A percentile compares a stretch with the other conserved stretches of the same genome.
Conservation (phyloP, 441 rosid species). For the Dalechampia spathulata region DNA sequence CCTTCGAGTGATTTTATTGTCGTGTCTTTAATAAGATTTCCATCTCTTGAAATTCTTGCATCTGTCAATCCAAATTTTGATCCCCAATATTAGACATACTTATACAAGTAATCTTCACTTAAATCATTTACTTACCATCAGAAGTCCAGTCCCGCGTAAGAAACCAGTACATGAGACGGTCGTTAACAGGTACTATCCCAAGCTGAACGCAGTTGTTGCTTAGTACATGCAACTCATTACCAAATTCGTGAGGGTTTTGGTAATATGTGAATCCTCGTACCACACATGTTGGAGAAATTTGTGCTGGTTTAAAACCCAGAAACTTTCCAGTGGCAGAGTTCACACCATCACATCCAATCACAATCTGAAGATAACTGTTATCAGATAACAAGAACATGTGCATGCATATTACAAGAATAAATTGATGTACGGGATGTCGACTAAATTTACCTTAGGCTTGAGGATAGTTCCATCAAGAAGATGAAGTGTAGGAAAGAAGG, state of each 20-base stretch:
- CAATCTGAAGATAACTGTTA: slow-evolving; percentile 27
- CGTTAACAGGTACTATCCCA: slow-evolving; percentile 32
- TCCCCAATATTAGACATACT: too few species aligned
- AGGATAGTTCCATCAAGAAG: slow-evolving; percentile 24
- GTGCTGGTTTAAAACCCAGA: slow-evolving; percentile 28
- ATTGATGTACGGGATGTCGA: too few species aligned
- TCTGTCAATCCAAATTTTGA: slow-evolving; percentile 9
- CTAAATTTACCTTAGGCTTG: slow-evolving; percentile 38
- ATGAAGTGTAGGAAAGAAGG: slow-evolving; percentile 30
- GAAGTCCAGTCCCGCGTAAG: background rate
- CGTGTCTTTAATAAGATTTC: slow-evolving; percentile 16
- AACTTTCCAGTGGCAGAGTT: slow-evolving; percentile 35
- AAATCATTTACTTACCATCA: slow-evolving; percentile 13
- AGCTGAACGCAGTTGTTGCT: slow-evolving; percentile 10
- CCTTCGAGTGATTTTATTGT: background rate
- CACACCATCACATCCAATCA: slow-evolving; percentile 57
- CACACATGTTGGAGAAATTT: slow-evolving; percentile 16
- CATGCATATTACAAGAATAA: too few species aligned
- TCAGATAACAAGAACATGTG: too few species aligned
- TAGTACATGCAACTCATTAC: slow-evolving; percentile 20
- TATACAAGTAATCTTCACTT: too few species aligned
- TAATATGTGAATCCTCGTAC: slow-evolving; percentile 41
- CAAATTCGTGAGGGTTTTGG: slow-evolving; percentile 35
- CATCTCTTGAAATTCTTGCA: slow-evolving; percentile 14
- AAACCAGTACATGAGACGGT: slow-evolving; percentile 35